These are phyloP conservation scores for Vigna hirtella DNA, from an alignment of 306 rosid genomes.

Conservation along the genomic window DNA sequence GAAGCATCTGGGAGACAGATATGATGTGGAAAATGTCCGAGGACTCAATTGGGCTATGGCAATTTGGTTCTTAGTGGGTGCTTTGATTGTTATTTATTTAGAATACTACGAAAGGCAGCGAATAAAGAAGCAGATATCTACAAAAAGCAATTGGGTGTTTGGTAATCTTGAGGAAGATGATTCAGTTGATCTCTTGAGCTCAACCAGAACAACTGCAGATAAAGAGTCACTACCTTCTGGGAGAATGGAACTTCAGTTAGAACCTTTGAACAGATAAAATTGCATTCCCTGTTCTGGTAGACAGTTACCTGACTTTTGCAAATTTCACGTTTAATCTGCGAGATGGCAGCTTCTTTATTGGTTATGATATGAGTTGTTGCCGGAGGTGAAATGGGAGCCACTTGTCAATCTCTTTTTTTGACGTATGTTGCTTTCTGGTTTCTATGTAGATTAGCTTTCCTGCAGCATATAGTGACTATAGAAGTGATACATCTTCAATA, in stretches of 20 bases:
- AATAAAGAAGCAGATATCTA: slow-evolving; percentile 55
- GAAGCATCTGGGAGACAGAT: slow-evolving; percentile 86
- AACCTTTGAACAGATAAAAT: slow-evolving; percentile 79
- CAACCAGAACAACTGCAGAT: slow-evolving; percentile 51
- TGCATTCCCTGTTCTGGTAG: slow-evolving; percentile 27
- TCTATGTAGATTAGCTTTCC: slow-evolving; percentile 27
- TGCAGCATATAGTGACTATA: slow-evolving; percentile 21
- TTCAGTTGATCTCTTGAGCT: slow-evolving; percentile 76
- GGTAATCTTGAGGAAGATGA: slow-evolving; percentile 69
- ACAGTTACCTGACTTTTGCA: slow-evolving; percentile 33
- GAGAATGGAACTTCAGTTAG: slow-evolving; percentile 90
- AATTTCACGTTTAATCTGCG: slow-evolving; percentile 24
- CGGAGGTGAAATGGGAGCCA: slow-evolving; percentile 34
- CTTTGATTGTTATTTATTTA: slow-evolving; percentile 54
- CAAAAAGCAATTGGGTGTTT: slow-evolving; percentile 90
- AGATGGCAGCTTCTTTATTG: slow-evolving; percentile 25
- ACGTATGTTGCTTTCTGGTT: slow-evolving; percentile 24
- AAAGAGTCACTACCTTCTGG: slow-evolving; percentile 58
- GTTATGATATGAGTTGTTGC: background rate
- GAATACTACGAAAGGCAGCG: slow-evolving; percentile 52
- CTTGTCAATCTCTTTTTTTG: slow-evolving; percentile 14
- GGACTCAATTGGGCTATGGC: slow-evolving; percentile 78
- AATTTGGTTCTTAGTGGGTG: slow-evolving; percentile 63
- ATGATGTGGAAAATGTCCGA: slow-evolving; percentile 71
- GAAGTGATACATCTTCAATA: slow-evolving; percentile 39